Evolutionary conservation across 768 basidiomycete species (phyloP), one percentile per base, ranked within the genome.

Genomic region (Boletus rubropictus): DNA sequence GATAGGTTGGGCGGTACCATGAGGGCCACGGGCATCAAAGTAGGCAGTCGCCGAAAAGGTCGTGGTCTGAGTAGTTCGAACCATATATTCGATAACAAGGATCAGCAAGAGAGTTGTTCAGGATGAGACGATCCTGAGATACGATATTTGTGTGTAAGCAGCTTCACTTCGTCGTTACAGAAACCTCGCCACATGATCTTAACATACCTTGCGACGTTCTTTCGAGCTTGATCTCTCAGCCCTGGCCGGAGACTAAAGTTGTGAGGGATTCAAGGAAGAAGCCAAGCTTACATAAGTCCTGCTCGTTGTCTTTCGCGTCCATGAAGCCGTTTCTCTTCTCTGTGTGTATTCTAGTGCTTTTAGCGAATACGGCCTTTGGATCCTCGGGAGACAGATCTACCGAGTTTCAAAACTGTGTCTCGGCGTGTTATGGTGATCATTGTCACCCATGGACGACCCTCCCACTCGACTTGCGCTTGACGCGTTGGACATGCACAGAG

Each of bases 401-500:
- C 37, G 54, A 58, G 1, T 76, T 69, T 44, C 66, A 66, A 28
- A 55, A 59, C 21, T 76, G 74, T 35, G 53, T 76, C 7, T 63
- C 69, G 15, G 44, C 53, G 1, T 74, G 72, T 48, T 45, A 60
- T 11, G 58, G 59, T 4, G 55, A 59, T 27, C 46, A 31, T 4
- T 73, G 71, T 48, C 52, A 55, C 21, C 55, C 71, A 8, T 61
- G 59, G 43, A 62, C 64, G n/a, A 52, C 62, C 7, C 67, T 82
- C 24, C 67, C 85, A 3, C 54, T 81, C n/a, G 63, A 76, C 27
- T 74, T 89, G 28, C 74, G 77, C 25, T 58, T 88, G 48, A 85
- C 87, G 22, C 71, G 79, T n/a, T 98, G 94, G 94, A 80, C 86
- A 27, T 96, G 93, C 68, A 60, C 63, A 9, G 90, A 89, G 52